Conservation (phyloP, 2,329 filamentous ascomycete species). For the Penicillium janthinellum region DNA sequence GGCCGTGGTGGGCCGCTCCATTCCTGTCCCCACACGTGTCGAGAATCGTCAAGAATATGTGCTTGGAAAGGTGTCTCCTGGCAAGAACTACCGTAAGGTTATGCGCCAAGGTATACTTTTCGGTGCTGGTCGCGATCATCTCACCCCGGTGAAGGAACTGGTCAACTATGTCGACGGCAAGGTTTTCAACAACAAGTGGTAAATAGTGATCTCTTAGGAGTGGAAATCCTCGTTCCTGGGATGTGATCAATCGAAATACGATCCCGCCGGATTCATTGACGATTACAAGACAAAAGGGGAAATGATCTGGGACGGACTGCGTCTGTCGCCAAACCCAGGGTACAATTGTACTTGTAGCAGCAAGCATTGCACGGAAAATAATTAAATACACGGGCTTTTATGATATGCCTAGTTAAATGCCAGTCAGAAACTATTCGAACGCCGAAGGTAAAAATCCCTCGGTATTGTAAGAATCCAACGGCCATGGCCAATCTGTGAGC, state of each 20-base stretch:
- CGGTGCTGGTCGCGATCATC: slow-evolving; percentile 47
- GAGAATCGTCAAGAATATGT: slow-evolving; percentile 56
- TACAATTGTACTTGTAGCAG: neutral
- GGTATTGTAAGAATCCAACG: slow-evolving; percentile 24
- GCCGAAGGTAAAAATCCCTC: slow-evolving; percentile 27
- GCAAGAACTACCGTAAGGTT: slow-evolving; percentile 57
- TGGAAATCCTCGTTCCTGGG: too few species aligned
- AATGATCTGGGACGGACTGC: neutral
- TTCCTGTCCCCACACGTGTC: slow-evolving; percentile 56
- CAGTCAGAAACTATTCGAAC: slow-evolving; percentile 18
- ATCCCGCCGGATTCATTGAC: neutral
- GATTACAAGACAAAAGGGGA: neutral
- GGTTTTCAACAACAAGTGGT: slow-evolving; percentile 53
- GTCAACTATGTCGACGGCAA: slow-evolving; percentile 54
- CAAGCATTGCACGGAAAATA: neutral
- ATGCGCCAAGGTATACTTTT: slow-evolving; percentile 57
- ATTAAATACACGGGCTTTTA: neutral
- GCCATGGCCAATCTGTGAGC: slow-evolving; percentile 48
- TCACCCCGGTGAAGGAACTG: slow-evolving; percentile 54
- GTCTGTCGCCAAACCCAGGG: neutral
- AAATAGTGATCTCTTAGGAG: too few species aligned
- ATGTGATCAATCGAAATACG: neutral
- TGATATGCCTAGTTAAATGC: neutral
- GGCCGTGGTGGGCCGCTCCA: slow-evolving; percentile 57
- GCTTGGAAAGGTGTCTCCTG: slow-evolving; percentile 58